A percentile compares a stretch with the other conserved stretches of the same genome.
Conservation (phyloP, 768 basidiomycete genomes). For the Fibroporia radiculosa region DNA sequence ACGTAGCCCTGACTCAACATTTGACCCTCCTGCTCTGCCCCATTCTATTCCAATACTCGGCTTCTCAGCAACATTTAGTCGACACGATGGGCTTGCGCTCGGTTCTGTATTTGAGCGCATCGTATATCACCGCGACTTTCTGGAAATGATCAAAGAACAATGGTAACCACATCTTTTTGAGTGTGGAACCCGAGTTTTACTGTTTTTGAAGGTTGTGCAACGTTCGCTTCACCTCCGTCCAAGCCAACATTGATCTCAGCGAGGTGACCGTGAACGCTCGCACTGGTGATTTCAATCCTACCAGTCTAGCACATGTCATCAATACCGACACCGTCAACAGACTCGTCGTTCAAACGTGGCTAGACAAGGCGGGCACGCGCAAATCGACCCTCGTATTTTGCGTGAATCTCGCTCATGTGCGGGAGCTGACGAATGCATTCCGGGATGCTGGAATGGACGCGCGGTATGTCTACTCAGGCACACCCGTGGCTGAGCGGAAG, state of each 20-base stretch:
- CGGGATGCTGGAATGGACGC: constrained; percentile 76
- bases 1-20: constrained; percentile 39
- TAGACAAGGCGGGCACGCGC: constrained; percentile 70
- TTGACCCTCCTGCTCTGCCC: constrained; percentile 28
- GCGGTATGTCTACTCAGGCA: constrained; percentile 66
- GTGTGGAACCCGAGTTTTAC: too few species aligned
- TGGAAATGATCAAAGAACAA: constrained; percentile 88
- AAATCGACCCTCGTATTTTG: constrained; percentile 93
- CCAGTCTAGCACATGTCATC: constrained; percentile 71
- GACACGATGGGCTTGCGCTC: constrained; percentile 86
- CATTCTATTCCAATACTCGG: constrained; percentile 78
- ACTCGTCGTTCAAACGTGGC: constrained; percentile 75
- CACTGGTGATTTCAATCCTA: constrained; percentile 78
- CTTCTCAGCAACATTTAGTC: constrained; percentile 91
- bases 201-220: constrained; percentile 67
- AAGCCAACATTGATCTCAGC: constrained; percentile 62
- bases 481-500: constrained; percentile 55
- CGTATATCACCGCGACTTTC: constrained; percentile 86
- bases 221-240: constrained; percentile 78
- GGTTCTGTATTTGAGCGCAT: constrained; percentile 85
- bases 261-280: constrained; percentile 55
- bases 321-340: constrained; percentile 75
- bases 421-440: constrained; percentile 65
- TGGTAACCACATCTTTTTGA: constrained; percentile 50
- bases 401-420: constrained; percentile 76